Conservation (phyloP, 805 yeast genomes). For the Metschnikowia colocasiae region DNA sequence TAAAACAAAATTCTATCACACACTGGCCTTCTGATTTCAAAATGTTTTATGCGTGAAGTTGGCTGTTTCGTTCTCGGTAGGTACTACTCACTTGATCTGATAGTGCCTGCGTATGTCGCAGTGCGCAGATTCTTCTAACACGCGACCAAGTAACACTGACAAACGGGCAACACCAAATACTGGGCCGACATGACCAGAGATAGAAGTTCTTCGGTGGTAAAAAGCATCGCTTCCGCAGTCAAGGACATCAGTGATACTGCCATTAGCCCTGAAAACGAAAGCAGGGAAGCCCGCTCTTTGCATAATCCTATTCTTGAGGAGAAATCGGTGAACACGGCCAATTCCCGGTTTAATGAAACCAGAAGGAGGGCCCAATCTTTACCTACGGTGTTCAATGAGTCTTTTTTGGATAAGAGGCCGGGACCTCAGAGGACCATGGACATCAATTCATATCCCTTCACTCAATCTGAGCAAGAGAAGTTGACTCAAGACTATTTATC, state of each 20-base stretch:
- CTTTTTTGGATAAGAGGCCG: neutral
- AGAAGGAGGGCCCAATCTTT: neutral
- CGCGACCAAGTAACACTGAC: conserved; percentile 2
- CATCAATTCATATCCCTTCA: conserved; percentile 32
- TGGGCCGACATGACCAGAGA: conserved; percentile 35
- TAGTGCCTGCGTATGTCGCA: conserved; percentile 3
- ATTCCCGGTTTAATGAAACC: neutral
- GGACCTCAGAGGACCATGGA: neutral
- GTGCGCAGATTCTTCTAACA: conserved; percentile 5
- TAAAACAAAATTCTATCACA: neutral
- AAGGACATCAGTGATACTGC: conserved; percentile 36
- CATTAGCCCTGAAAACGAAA: conserved; percentile 18
- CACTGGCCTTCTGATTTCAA: neutral
- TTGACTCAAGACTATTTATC: conserved; percentile 35
- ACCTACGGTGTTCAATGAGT: neutral
- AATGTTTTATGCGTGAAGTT: neutral
- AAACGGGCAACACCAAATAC: neutral
- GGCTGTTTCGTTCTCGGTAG: neutral
- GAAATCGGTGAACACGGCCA: neutral
- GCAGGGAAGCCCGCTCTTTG: conserved; percentile 15
- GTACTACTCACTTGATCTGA: neutral
- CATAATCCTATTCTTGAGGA: conserved; percentile 14
- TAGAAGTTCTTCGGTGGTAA: conserved; percentile 61
- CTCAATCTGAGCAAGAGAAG: conserved; percentile 30
- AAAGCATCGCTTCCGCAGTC: conserved; percentile 53